These are phyloP conservation scores for Rhododendron kiyosumense DNA, from an alignment of 148 eudicot species.

Conservation along the genomic window DNA sequence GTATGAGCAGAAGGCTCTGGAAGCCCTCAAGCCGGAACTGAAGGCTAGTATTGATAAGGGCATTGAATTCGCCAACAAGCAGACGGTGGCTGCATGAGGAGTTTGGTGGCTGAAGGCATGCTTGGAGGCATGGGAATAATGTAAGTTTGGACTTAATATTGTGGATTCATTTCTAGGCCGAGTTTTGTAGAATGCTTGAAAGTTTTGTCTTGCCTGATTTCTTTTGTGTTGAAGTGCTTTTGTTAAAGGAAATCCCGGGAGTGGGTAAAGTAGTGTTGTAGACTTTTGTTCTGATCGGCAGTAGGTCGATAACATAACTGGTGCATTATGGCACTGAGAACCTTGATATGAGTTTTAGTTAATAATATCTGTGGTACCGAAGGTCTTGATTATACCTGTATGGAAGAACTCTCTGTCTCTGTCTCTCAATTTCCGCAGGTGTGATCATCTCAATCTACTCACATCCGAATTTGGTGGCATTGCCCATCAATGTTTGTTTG, in stretches of 20 bases:
- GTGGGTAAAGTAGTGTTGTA: constrained; percentile 14
- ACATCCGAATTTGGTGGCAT: not conserved
- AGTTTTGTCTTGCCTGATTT: constrained; percentile 5
- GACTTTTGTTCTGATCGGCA: constrained; percentile 19
- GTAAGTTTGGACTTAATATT: not conserved
- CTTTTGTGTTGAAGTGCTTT: constrained; percentile 16
- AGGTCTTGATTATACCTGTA: not conserved
- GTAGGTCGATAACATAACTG: constrained; percentile 1
- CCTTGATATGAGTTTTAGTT: not conserved
- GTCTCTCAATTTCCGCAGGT: not conserved
- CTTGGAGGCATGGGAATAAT: not conserved
- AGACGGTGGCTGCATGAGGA: constrained; percentile 44
- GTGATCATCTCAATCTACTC: not conserved
- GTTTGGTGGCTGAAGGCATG: not conserved
- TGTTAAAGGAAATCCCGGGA: constrained; percentile 9
- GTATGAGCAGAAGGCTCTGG: constrained; percentile 64
- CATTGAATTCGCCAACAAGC: constrained; percentile 60
- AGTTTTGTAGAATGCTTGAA: constrained; percentile 27
- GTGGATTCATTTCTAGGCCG: not conserved
- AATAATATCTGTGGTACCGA: not conserved
- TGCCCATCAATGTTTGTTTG: not conserved
- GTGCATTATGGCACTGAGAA: not conserved
- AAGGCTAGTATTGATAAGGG: constrained; percentile 87
- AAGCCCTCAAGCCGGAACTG: constrained; percentile 72
- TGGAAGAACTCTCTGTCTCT: not conserved